Evolutionary conservation across 2,329 filamentous ascomycete genomes (phyloP), one percentile per base, ranked within the genome.

Genomic region (Penicillium glabrum): DNA sequence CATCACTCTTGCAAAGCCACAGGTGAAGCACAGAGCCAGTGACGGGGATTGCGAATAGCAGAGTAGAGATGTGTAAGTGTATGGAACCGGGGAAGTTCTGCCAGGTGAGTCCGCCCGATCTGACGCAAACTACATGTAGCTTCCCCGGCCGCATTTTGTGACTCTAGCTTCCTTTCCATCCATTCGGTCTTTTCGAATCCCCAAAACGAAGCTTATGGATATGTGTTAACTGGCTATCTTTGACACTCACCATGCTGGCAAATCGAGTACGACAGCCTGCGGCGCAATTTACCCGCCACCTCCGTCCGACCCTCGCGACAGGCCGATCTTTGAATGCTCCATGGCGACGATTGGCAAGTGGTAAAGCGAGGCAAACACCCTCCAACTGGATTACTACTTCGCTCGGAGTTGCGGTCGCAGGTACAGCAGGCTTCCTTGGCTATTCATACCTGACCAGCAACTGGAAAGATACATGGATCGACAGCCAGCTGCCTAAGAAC

Each of bases 11-110:
- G 11, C 44, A n/a, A n/a, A 21, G 43, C 39, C 43, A 41, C 43
- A 52, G 16, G 29, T 31, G 21, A 52, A 52, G 47, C 27, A 37
- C 21, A 31, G 26, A n/a, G 45, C 35, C 46, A 29, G 9, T 33
- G 46, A 39, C 46, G 31, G n/a, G 8, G 27, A 53, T 53, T 16
- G 39, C 46, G 47, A 51, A 39, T 41, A 44, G 26, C 50, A 57
- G 19, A 53, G 46, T 61, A 59, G 47, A 65, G 57, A 56, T 65
- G 64, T 11, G 51, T 61, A 53, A 64, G 59, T 63, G 52, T 66
- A 61, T 64, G 58, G 57, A 55, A 45, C 56, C 61, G 63, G 60
- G 62, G 57, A 45, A 63, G 70, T 75, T 75, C 71, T 75, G 73
- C 73, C 72, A 48, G 43, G 29, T 27, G 43, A 47, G 52, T 65